Conservation (phyloP, 2,329 filamentous ascomycete species). For the Coniella lustricola region DNA sequence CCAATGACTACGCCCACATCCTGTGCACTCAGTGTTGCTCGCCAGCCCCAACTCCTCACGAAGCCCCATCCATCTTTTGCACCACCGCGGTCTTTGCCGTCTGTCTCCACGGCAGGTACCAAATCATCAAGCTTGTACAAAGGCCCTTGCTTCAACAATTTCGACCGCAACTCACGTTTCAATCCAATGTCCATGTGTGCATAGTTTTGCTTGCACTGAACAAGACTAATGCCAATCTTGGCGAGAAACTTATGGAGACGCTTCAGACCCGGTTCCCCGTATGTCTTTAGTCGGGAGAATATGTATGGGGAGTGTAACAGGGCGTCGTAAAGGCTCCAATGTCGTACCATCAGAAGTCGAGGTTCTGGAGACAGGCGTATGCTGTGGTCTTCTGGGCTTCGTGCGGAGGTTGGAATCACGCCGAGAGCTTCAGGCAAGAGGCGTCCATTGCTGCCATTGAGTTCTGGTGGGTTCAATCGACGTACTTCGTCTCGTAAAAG, state of each 20-base stretch:
- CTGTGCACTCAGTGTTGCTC: slow-evolving; percentile 84
- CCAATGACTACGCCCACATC: slow-evolving; percentile 92
- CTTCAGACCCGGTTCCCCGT: slow-evolving; percentile 84
- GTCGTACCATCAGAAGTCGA: slow-evolving; percentile 82
- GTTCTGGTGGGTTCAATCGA: slow-evolving; percentile 75
- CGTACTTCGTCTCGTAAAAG: slow-evolving; percentile 89
- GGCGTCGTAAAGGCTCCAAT: slow-evolving; percentile 97
- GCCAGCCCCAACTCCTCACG: slow-evolving; percentile 95
- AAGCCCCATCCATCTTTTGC: slow-evolving; percentile 94
- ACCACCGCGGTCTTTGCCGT: slow-evolving; percentile 60
- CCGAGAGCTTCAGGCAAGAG: slow-evolving; percentile 61
- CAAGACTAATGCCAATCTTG: slow-evolving; percentile 94
- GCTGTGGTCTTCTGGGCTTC: slow-evolving; percentile 82
- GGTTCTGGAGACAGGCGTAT: slow-evolving; percentile 92
- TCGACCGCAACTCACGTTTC: slow-evolving; percentile 77
- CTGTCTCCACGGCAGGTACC: slow-evolving; percentile 70
- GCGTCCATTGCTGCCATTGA: slow-evolving; percentile 49
- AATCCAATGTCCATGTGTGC: slow-evolving; percentile 98
- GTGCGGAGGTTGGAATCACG: slow-evolving; percentile 82
- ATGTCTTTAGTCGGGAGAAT: slow-evolving; percentile 84
- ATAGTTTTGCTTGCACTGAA: slow-evolving; percentile 91
- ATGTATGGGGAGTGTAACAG: slow-evolving; percentile 97
- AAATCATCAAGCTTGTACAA: slow-evolving; percentile 92
- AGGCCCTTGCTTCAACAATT: slow-evolving; percentile 84
- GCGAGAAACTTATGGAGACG: slow-evolving; percentile 88